Base-by-base conservation (phyloP, 2,329 filamentous ascomycete genomes). In the Albophoma yamanashiensis region DNA sequence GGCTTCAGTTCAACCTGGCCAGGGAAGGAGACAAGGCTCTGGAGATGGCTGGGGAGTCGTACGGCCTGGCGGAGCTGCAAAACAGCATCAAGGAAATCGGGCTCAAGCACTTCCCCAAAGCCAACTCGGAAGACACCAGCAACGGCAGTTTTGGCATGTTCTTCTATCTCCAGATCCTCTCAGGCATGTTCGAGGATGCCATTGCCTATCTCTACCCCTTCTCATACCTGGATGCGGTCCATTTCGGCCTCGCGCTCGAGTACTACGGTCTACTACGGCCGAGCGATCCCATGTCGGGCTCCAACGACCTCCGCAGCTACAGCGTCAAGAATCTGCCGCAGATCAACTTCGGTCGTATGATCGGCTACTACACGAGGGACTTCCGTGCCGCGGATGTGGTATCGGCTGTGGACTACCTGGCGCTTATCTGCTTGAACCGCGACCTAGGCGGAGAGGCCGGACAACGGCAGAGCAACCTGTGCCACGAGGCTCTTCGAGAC, bases 291-390 rank as follows among this genome's bases (percentile, higher is more conserved):
- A 83, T 85, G 67, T 83, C 84, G 9, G 85, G 85, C 12, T 86
- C 89, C 57, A 88, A 89, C 69, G 89, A 95, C 67, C 76, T 88
- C 55, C 76, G 85, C 50, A 85, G 79, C 65, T 76, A 85, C 73
- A 91, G 85, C 66, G 89, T 82, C 68, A 84, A 86, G 66, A 82
- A 84, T 64, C 80, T 85, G 64, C 82, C 92, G 6, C 92, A 97
- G 72, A 88, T 99, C 74, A 96, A 94, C 78, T 97, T 97, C 75
- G 92, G 91, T 53, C 88, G 89, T 61, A 90, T 97, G 79, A 81
- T 97, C 62, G 95, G 93, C 47, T 91, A 94, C 72, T 99, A 99
- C 78, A 99, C 95, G 5, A 85, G 89, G 59, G 92, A 97, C 74
- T 99, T 99, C 83, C 88, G 94, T 58, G 91, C 91, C 38, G 92